These are phyloP conservation scores for Sextonia rubra DNA, from an alignment of 164 flowering plant species.

Conservation along the genomic window DNA sequence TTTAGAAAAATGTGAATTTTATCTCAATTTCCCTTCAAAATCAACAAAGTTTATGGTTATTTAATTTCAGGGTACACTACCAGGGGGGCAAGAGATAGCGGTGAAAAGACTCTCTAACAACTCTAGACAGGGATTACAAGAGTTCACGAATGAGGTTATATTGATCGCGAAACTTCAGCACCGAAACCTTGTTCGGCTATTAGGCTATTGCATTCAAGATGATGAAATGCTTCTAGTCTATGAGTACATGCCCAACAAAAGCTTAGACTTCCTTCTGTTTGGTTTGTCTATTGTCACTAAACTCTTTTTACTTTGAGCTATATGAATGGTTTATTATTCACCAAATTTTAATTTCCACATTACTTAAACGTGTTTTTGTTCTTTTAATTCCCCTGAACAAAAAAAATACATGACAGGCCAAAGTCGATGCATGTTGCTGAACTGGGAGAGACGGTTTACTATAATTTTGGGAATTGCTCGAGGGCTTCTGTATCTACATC, in stretches of 20 bases:
- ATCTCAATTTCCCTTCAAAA: neutral
- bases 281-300: conserved; percentile 11
- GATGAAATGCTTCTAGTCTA: conserved; percentile 35
- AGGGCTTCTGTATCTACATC: conserved; percentile 57
- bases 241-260: conserved; percentile 32
- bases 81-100: conserved; percentile 29
- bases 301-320: neutral
- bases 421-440: conserved; percentile 4
- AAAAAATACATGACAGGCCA: neutral
- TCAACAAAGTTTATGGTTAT: neutral
- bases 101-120: conserved; percentile 36
- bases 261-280: conserved; percentile 27
- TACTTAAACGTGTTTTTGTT: neutral
- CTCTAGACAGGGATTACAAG: conserved; percentile 33
- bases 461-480: conserved; percentile 41
- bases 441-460: conserved; percentile 23
- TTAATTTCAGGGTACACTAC: conserved; percentile 24
- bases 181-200: conserved; percentile 32
- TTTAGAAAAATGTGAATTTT: neutral
- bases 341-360: no score
- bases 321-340: neutral
- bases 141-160: conserved; percentile 31
- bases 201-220: conserved; percentile 30
- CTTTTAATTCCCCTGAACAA: no score
- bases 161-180: conserved; percentile 41